Conservation (phyloP, 1,284 basidiomycete genomes). For the Tylopilus sp. region DNA sequence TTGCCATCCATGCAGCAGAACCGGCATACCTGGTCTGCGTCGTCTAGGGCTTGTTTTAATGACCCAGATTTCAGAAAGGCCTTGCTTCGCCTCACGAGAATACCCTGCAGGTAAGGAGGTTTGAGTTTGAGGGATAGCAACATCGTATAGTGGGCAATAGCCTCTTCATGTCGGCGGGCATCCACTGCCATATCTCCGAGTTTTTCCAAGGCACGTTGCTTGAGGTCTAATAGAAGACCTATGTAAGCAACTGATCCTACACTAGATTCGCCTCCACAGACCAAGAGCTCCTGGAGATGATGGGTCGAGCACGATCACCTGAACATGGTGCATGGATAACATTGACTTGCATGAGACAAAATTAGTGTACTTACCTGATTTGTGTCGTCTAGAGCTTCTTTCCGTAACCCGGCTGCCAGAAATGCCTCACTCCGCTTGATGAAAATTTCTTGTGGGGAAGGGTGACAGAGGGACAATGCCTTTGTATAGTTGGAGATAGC, state of each 20-base stretch:
- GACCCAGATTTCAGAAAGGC: not conserved
- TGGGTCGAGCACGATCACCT: too few relatives aligned
- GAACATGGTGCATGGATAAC: too few relatives aligned
- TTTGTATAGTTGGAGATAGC: too few relatives aligned
- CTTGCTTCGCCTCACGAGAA: not conserved
- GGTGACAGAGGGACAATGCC: too few relatives aligned
- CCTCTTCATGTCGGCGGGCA: not conserved
- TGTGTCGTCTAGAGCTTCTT: too few relatives aligned
- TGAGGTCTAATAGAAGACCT: not conserved
- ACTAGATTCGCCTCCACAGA: not conserved
- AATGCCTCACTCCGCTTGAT: too few relatives aligned
- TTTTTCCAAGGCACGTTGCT: not conserved
- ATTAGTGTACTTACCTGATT: too few relatives aligned
- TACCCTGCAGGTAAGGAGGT: not conserved
- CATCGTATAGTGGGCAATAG: not conserved
- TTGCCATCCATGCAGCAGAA: not conserved
- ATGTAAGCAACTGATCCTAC: accelerated
- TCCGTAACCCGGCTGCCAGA: too few relatives aligned
- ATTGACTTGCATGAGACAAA: too few relatives aligned
- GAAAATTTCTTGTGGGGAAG: too few relatives aligned
- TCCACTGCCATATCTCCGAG: not conserved
- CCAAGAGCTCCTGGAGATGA: not conserved
- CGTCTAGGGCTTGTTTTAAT: not conserved
- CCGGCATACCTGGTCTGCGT: not conserved
- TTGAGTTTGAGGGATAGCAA: not conserved